Base-by-base conservation (phyloP, 352 stramenopile genomes). In the Phytophthora quininea region DNA sequence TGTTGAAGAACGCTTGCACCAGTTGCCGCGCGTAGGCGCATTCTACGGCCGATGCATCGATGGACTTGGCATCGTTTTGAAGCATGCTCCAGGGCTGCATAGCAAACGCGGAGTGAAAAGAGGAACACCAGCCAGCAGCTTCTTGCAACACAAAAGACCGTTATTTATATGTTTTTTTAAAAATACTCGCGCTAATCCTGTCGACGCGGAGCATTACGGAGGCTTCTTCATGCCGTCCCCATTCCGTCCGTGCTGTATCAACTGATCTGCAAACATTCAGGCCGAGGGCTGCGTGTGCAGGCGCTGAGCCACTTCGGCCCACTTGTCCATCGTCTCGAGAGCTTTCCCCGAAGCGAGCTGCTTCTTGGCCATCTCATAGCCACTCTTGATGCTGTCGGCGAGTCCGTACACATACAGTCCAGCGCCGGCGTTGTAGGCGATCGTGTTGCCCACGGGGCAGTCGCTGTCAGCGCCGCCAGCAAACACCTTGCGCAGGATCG, bases 361-460 rank as follows among this genome's bases (percentile, higher is more conserved):
- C 29, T 73, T 76, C 68, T 84, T 86, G n/a, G n/a, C n/a, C n/a
- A n/a, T n/a, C n/a, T n/a, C n/a, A n/a, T n/a, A n/a, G n/a, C n/a
- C n/a, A n/a, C 10, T 84, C 73, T 97, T 93, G 54, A 98, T 91
- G 31, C 80, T 97, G 60, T 90, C 74, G 1, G 82, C 84, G n/a
- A 95, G 56, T 1, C 97, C 97, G 77, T 99, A 99, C 3, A 99
- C 96, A 73, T 99, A 99, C 60, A 98, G 89, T 12, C 96, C 97
- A 1, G 98, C 91, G 42, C 96, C 98, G 30, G 98, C 97, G 77
- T 99, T 99, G 67, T 99, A 97, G 2, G 97, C 96, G 67, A 99
- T 98, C 33, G 97, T 96, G 88, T 99, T 92, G 48, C 97, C 91
- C 53, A 99, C 94, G n/a, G 97, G 91, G 68, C 97, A 94, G 30